Evolutionary conservation across 371 early-diverging fungal species (phyloP).

Genomic region (Nematocida sp.): DNA sequence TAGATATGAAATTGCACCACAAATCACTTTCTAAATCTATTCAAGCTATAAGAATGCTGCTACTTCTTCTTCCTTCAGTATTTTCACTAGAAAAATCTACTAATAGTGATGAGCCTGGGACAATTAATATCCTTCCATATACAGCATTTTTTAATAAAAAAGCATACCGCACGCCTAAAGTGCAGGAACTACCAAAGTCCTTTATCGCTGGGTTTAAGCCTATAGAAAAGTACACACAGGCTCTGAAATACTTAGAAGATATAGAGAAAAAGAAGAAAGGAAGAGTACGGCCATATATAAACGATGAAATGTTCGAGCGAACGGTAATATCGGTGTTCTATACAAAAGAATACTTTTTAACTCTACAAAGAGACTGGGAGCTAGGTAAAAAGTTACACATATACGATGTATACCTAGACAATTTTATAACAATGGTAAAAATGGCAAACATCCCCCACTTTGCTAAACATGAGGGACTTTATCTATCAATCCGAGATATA

Average conservation of each 20-base stretch:
- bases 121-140: constrained; percentile 16
- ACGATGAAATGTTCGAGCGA: not conserved
- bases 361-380: constrained; percentile 12
- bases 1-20: not conserved
- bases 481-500: not conserved
- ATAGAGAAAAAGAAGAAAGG: not conserved
- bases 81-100: not conserved
- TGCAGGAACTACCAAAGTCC: not conserved
- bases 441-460: constrained; percentile 52
- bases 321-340: constrained; percentile 30
- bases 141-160: not conserved
- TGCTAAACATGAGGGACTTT: constrained; percentile 6
- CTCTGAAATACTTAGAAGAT: constrained; percentile 11
- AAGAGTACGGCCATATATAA: not conserved
- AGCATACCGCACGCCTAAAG: no score
- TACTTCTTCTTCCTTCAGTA: not conserved
- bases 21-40: constrained; percentile 3
- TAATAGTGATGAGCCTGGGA: not conserved
- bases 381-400: constrained; percentile 11
- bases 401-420: constrained; percentile 18
- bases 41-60: not conserved
- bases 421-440: constrained; percentile 52
- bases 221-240: constrained; percentile 30
- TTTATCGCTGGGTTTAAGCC: constrained; percentile 48
- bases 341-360: constrained; percentile 37